phyloP scores from a whole-genome alignment of 192 early-diverging fungal genomes.

The Podochytrium sp. region DNA sequence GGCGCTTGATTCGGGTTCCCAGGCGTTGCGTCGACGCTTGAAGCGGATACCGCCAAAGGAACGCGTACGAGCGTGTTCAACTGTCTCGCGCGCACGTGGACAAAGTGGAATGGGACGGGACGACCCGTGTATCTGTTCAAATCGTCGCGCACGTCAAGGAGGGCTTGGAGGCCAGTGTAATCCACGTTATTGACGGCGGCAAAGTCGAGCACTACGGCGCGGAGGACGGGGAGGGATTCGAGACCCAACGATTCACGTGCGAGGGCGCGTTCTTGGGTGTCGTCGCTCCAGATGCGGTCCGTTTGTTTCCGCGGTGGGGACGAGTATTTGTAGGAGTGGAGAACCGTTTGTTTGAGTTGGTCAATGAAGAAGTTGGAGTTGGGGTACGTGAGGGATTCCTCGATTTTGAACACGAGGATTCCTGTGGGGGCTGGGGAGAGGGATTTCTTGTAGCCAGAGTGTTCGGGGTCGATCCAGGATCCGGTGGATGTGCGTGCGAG shows the following conservation, averaged over 20 bases:
- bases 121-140: slow-evolving; percentile 56
- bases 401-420: slow-evolving; percentile 69
- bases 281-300: slow-evolving; percentile 43
- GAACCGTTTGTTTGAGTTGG: slow-evolving; percentile 32
- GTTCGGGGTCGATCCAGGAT: slow-evolving; percentile 33
- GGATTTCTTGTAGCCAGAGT: background rate
- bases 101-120: slow-evolving; percentile 60
- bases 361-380: slow-evolving; percentile 61
- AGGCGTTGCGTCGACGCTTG: slow-evolving; percentile 9
- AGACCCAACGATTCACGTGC: background rate
- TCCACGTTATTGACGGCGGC: slow-evolving; percentile 78
- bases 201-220: slow-evolving; percentile 82
- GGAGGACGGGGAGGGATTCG: slow-evolving; percentile 45
- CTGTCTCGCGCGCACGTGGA: slow-evolving; percentile 37
- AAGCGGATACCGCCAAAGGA: background rate
- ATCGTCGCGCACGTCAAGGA: slow-evolving; percentile 69
- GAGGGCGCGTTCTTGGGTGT: slow-evolving; percentile 34
- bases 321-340: slow-evolving; percentile 27
- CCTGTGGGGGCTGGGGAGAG: slow-evolving; percentile 51
- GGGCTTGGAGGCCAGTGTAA: slow-evolving; percentile 78
- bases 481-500: slow-evolving; percentile 40
- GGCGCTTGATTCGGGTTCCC: background rate
- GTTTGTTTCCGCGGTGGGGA: too few relatives aligned
- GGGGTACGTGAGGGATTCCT: slow-evolving; percentile 72
- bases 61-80: slow-evolving; percentile 26